Evolutionary conservation across 2,329 filamentous ascomycete genomes (phyloP).

Genomic region (Malbranchea cinnamomea): DNA sequence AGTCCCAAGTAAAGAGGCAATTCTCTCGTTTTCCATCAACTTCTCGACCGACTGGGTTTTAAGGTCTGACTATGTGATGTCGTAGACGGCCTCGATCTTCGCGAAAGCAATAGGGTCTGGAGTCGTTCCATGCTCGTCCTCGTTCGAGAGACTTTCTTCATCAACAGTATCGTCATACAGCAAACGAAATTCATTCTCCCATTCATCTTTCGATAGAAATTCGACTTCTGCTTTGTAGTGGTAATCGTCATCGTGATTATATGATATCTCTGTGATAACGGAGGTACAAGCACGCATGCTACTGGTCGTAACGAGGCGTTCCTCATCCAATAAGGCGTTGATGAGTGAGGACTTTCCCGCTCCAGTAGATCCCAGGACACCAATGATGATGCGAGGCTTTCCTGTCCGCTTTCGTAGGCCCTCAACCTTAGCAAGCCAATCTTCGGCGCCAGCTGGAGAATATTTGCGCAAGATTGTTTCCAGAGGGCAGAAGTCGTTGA

Average conservation of each 20-base stretch:
- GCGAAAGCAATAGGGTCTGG: conserved; percentile 30
- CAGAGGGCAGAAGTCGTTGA: conserved; percentile 22
- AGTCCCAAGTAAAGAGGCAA: conserved; percentile 33
- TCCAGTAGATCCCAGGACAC: conserved; percentile 47
- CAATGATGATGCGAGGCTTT: conserved; percentile 36
- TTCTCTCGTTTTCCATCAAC: conserved; percentile 28
- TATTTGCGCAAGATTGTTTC: conserved; percentile 17
- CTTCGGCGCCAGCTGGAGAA: conserved; percentile 12
- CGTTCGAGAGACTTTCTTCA: conserved; percentile 20
- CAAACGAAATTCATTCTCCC: conserved; percentile 36
- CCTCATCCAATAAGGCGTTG: conserved; percentile 48
- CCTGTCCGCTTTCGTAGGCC: conserved; percentile 28
- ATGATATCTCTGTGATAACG: conserved; percentile 45
- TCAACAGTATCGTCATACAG: conserved; percentile 33
- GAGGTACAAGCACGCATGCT: conserved; percentile 49
- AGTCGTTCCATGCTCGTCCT: no score
- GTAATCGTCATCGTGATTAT: conserved; percentile 34
- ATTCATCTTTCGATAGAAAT: conserved; percentile 39
- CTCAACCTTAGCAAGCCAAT: conserved; percentile 30
- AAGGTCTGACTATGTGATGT: conserved; percentile 23
- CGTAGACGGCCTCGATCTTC: conserved; percentile 28
- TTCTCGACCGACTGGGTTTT: conserved; percentile 20
- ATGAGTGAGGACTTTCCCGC: conserved; percentile 49
- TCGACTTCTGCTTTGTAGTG: conserved; percentile 43
- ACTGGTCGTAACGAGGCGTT: conserved; percentile 40